Evolutionary conservation across 108 stramenopile species (phyloP).

Genomic region (Discostella stelligeroides): DNA sequence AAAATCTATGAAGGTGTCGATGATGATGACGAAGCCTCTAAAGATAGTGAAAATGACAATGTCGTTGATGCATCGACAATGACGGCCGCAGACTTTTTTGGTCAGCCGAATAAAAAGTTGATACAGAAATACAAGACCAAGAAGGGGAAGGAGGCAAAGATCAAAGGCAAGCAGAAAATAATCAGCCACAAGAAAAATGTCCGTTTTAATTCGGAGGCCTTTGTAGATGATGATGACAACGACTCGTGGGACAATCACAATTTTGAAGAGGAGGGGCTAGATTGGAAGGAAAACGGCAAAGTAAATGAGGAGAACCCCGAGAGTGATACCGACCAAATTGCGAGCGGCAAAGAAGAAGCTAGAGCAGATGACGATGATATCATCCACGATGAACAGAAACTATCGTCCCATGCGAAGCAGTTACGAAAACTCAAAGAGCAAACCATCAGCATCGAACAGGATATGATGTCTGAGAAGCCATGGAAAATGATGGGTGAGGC

Average conservation of each 20-base stretch:
- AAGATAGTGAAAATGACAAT: slow-evolving; percentile 47
- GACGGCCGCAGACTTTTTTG: slow-evolving; percentile 90
- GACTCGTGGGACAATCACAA: slow-evolving; percentile 87
- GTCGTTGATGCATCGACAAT: slow-evolving; percentile 66
- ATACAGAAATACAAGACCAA: slow-evolving; percentile 50
- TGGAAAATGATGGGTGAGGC: slow-evolving; percentile 97
- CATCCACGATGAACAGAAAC: slow-evolving; percentile 20
- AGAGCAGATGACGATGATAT: slow-evolving; percentile 24
- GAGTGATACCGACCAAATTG: slow-evolving; percentile 51
- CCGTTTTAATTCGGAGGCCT: slow-evolving; percentile 15
- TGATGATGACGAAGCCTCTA: slow-evolving; percentile 38
- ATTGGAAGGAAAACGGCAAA: slow-evolving; percentile 35
- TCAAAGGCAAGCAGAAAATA: slow-evolving; percentile 23
- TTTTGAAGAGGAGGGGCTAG: slow-evolving; percentile 66
- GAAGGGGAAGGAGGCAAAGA: slow-evolving; percentile 18
- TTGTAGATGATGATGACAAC: slow-evolving; percentile 52
- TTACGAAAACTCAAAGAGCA: slow-evolving; percentile 70
- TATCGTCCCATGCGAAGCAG: slow-evolving; percentile 54
- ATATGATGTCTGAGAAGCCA: slow-evolving; percentile 93
- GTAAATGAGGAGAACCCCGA: slow-evolving; percentile 40
- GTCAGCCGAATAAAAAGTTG: slow-evolving; percentile 63
- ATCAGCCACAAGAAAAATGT: neutral
- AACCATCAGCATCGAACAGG: slow-evolving; percentile 89
- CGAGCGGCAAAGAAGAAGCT: slow-evolving; percentile 44
- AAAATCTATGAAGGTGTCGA: slow-evolving; percentile 62